Evolutionary conservation across 306 rosid genomes (phyloP), one percentile per base, ranked within the genome.

Genomic region (Cucumis sativus): DNA sequence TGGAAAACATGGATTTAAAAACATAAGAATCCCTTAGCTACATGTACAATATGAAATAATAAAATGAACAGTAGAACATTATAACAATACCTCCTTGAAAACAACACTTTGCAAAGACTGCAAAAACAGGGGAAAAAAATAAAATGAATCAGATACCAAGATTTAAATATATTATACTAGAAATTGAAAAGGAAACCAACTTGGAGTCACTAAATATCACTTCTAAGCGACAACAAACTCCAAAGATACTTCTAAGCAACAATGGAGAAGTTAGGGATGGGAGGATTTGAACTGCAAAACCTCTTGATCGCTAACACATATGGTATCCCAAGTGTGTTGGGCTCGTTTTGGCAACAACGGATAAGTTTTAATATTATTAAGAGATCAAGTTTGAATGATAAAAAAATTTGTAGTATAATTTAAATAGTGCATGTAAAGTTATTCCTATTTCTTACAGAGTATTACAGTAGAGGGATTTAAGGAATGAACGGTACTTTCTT

Each of bases 61-160:
- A 21, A 55, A 30, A 30, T 69, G 23, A 57, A 58, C 5, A 30
- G n/a, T 61, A 63, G 9, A 71, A 33, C 25, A 78, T 8, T 10
- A 43, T 28, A 69, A 43, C 64, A 30, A 49, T 90, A 92, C 98
- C 98, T 95, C 96, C 87, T 95, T 92, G 89, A 95, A 92, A 83
- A 92, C 97, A 77, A 95, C 98, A 85, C 98, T 95, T 85, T 95
- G 98, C 81, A 95, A 84, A 78, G 98, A 95, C 98, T 95, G 97
- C 91, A 88, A 74, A 85, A 71, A 83, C 40, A 54, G 57, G 86
- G 57, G 83, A 15, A 35, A 33, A 39, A 66, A 40, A 62, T 64
- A 23, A 77, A 52, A 82, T 35, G 76, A 82, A 78, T 91, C 83
- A 91, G 90, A 18, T 23, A 52, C 17, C 62, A 30, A 23, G 12